phyloP scores from a whole-genome alignment of 371 early-diverging fungal species.

The Saksenaea oblongispora region DNA sequence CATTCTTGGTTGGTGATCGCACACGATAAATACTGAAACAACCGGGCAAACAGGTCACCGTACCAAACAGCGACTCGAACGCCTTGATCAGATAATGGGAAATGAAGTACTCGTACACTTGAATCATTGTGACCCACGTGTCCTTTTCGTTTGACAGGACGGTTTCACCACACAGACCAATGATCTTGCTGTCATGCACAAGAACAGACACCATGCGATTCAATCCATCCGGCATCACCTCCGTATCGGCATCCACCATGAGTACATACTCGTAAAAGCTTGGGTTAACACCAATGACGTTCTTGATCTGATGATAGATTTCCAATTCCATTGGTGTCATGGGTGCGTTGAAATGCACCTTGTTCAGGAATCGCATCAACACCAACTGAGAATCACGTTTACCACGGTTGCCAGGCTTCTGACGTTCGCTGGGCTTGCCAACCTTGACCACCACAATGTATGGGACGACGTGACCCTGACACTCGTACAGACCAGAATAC shows the following conservation, averaged over 20 bases:
- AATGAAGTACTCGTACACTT: conserved; percentile 87
- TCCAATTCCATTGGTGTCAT: conserved; percentile 94
- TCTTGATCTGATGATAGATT: conserved; percentile 88
- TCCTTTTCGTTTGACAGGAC: conserved; percentile 84
- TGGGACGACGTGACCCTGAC: conserved; percentile 78
- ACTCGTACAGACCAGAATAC: conserved; percentile 83
- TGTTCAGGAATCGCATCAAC: conserved; percentile 80
- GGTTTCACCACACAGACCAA: conserved; percentile 89
- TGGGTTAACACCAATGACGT: conserved; percentile 89
- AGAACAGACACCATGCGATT: conserved; percentile 75
- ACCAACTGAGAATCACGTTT: conserved; percentile 90
- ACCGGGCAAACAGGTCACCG: conserved; percentile 91
- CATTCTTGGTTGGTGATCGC: conserved; percentile 75
- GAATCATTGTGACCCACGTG: conserved; percentile 94
- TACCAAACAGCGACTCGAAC: conserved; percentile 87
- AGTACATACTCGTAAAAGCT: conserved; percentile 68
- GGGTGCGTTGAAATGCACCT: conserved; percentile 71
- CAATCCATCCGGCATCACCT: conserved; percentile 69
- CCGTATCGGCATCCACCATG: conserved; percentile 74
- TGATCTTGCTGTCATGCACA: conserved; percentile 78
- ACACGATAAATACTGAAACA: conserved; percentile 96
- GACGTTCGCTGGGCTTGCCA: conserved; percentile 68
- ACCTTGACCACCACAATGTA: conserved; percentile 80
- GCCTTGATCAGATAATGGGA: conserved; percentile 87
- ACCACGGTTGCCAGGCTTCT: conserved; percentile 85